Base-by-base conservation (phyloP, 2,329 filamentous ascomycete genomes). In the Sclerotiophoma versabilis region DNA sequence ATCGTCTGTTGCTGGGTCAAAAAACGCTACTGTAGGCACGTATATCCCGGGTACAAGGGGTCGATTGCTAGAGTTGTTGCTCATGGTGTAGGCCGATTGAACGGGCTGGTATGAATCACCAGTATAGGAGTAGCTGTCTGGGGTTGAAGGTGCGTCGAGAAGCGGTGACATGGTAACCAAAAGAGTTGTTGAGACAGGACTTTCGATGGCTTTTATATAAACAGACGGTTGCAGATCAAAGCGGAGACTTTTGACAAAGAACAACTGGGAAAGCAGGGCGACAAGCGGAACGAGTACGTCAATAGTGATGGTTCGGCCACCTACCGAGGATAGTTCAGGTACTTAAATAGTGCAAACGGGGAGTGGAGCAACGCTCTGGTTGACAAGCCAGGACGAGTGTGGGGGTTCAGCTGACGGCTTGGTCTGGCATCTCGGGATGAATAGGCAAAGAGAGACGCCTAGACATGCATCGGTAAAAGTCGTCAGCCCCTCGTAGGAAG, bases 11-110 rank as follows among this genome's bases (percentile, higher is more conserved):
- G 63, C 52, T 15, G 72, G 66, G 19, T 78, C 71, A 62, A 79
- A 79, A 66, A 79, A 79, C 12, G 76, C 76, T 12, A 77, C 72
- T 1, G 76, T 79, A 2, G 77, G 77, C 5, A 79, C 76, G 46
- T 79, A 79, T 60, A 79, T 74, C 39, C 76, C 76, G 14, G 76
- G 75, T 9, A 72, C 61, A 26, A 78, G 60, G 4, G 73, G 59
- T 17, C 75, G 73, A 51, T 69, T 70, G 42, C 75, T 71, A 54
- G 74, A 73, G 48, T 75, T 70, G 62, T 69, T 69, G 63, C 55
- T 57, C 70, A 73, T 74, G 33, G 50, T 62, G 66, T 74, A 74
- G 44, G 66, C 63, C 22, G 72, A 64, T 49, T 74, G 72, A 0
- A 75, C 71, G 46, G 72, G 60, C 53, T 71, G 71, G 32, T 72